These are phyloP conservation scores for Podospora pseudopauciseta DNA, from an alignment of 495 filamentous ascomycete genomes.

Conservation along the genomic window DNA sequence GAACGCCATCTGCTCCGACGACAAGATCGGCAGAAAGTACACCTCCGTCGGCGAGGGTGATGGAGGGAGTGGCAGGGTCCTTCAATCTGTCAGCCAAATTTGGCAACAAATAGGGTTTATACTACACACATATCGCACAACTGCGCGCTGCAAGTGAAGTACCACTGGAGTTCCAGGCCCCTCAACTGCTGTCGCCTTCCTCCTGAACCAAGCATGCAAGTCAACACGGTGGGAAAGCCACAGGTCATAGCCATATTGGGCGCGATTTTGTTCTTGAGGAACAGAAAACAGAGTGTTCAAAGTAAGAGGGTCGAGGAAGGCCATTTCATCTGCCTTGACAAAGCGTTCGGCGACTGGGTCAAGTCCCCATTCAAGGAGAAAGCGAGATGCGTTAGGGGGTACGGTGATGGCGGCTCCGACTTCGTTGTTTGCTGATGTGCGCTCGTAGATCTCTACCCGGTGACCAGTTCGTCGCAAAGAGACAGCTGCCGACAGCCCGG, in stretches of 20 bases:
- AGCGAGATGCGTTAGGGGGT: conserved; percentile 47
- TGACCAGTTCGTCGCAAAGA: conserved; percentile 51
- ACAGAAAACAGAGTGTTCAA: neutral
- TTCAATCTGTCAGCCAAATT: neutral
- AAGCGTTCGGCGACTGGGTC: conserved; percentile 15
- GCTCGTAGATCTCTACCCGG: conserved; percentile 52
- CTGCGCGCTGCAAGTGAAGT: conserved; percentile 28
- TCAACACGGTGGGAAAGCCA: conserved; percentile 21
- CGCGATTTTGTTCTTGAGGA: neutral
- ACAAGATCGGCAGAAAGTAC: neutral
- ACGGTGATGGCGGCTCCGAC: conserved; percentile 53
- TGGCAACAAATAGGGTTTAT: neutral
- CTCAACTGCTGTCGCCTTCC: conserved; percentile 30
- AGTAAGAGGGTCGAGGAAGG: neutral
- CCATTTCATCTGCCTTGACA: neutral
- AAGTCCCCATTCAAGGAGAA: conserved; percentile 41
- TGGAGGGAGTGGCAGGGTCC: neutral
- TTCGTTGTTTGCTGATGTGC: conserved; percentile 51
- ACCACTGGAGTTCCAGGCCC: conserved; percentile 29
- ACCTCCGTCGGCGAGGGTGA: neutral
- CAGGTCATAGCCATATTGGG: conserved; percentile 3
- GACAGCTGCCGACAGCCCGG: conserved; percentile 52
- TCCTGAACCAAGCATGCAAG: conserved; percentile 40
- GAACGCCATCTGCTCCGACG: neutral
- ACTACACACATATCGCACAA: conserved; percentile 25